phyloP scores from a whole-genome alignment of 1,139 yeast genomes.

The Lodderomyces margitis region DNA sequence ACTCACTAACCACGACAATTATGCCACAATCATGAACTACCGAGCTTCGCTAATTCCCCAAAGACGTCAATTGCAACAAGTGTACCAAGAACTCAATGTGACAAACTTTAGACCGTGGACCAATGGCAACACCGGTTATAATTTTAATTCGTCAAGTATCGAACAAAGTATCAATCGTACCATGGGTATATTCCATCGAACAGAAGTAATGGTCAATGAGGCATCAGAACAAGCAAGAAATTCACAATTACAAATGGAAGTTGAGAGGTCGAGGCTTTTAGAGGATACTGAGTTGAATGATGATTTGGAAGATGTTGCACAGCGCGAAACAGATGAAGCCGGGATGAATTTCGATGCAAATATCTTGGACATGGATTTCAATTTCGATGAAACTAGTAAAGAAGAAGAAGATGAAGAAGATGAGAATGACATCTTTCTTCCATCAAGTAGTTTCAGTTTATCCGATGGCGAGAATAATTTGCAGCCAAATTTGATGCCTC shows the following conservation, averaged over 20 bases:
- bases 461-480: background rate
- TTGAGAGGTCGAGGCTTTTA: background rate
- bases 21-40: slow-evolving; percentile 6
- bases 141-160: background rate
- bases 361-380: background rate
- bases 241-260: background rate
- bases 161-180: slow-evolving; percentile 3
- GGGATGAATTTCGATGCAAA: slow-evolving; percentile 1
- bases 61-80: slow-evolving; percentile 1
- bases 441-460: background rate
- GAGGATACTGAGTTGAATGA: background rate
- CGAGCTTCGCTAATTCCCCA: background rate
- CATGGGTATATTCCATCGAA: slow-evolving; percentile 7
- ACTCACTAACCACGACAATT: slow-evolving; percentile 1
- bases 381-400: background rate
- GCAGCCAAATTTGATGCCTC: background rate
- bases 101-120: background rate
- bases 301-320: background rate
- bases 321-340: background rate
- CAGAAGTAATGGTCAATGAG: slow-evolving; percentile 7
- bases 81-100: background rate
- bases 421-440: background rate
- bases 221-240: slow-evolving; percentile 13
- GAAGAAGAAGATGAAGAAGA: background rate
- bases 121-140: background rate